phyloP scores from a whole-genome alignment of 495 filamentous ascomycete species.

The Neurospora terricola region DNA sequence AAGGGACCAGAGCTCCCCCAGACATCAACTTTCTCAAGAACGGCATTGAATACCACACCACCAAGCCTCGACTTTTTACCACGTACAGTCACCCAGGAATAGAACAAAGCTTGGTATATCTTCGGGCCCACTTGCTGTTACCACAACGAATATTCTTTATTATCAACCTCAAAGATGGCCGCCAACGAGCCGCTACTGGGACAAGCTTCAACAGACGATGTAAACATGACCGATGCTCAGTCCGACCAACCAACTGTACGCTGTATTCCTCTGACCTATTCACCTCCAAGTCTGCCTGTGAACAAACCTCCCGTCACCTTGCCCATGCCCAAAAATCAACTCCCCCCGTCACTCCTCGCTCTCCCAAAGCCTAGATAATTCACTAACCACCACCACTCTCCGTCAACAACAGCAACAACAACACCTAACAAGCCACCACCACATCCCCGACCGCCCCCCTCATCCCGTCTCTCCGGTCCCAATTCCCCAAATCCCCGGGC shows the following conservation, averaged over 20 bases:
- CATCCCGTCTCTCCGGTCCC: conserved; percentile 7
- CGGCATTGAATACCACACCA: background rate
- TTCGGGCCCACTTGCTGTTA: background rate
- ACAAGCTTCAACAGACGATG: conserved; percentile 7
- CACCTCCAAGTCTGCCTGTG: background rate
- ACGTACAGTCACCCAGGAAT: background rate
- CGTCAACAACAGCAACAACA: conserved; percentile 11
- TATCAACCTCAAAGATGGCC: background rate
- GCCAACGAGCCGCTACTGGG: background rate
- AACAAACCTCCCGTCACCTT: background rate
- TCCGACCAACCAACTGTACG: conserved; percentile 13
- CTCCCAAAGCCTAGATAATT: background rate
- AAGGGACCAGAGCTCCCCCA: background rate
- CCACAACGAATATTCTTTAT: background rate
- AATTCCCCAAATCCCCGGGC: conserved; percentile 15
- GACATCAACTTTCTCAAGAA: background rate
- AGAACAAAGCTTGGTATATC: background rate
- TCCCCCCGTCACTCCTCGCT: background rate
- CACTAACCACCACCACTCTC: conserved; percentile 13
- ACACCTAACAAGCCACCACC: conserved; percentile 4
- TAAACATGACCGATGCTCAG: conserved; percentile 21
- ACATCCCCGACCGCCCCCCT: background rate
- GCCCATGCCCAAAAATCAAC: background rate
- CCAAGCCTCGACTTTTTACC: background rate
- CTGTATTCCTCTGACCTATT: background rate